A percentile compares a stretch with the other conserved stretches of the same genome.
phyloP scores from a whole-genome alignment of 1,284 basidiomycete genomes.

The Leucoagaricus sp. region DNA sequence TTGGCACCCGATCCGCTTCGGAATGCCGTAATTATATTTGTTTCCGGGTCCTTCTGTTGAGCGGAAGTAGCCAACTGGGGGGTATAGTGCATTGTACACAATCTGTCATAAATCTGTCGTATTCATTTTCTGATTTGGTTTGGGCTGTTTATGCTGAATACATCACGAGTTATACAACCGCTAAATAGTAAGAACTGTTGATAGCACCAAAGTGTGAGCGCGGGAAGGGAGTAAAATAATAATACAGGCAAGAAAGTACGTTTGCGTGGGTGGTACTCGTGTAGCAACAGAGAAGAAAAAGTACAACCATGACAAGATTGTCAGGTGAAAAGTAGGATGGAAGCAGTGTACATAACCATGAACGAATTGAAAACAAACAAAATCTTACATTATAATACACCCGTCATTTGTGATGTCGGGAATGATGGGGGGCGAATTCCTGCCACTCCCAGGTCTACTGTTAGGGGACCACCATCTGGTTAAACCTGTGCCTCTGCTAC shows the following conservation, averaged over 20 bases:
- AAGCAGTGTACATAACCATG: slow-evolving; percentile 7
- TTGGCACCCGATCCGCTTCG: background rate
- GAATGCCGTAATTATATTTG: background rate
- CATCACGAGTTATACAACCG: background rate
- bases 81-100: background rate
- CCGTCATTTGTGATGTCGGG: slow-evolving; percentile 39
- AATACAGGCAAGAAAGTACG: slow-evolving; percentile 8
- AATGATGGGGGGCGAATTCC: slow-evolving; percentile 34
- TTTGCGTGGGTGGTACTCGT: background rate
- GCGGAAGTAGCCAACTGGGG: background rate
- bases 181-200: background rate
- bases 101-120: background rate
- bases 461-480: slow-evolving; percentile 46
- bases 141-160: background rate
- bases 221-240: slow-evolving; percentile 1
- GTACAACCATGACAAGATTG: slow-evolving; percentile 3
- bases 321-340: slow-evolving; percentile 10
- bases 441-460: slow-evolving; percentile 36
- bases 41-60: background rate
- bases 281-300: slow-evolving; percentile 10
- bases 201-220: background rate
- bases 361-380: slow-evolving; percentile 3
- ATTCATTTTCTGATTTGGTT: background rate
- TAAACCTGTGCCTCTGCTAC: slow-evolving; percentile 21
- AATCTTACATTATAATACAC: slow-evolving; percentile 42